A percentile compares a stretch with the other conserved stretches of the same genome.
phyloP scores from a whole-genome alignment of 129 eudicot species.

The Centaurea solstitialis region DNA sequence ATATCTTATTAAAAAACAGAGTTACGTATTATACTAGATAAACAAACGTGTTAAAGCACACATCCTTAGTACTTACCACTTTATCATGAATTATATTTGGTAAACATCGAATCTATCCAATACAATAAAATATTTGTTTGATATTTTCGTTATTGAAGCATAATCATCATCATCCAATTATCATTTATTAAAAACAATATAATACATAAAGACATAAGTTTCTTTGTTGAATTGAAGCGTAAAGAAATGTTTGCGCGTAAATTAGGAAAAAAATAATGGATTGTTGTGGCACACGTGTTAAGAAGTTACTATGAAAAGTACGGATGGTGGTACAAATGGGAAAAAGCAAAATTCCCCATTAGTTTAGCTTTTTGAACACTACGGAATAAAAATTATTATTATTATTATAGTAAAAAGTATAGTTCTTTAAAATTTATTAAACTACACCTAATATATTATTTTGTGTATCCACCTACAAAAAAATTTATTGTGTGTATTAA shows the following conservation, averaged over 20 bases:
- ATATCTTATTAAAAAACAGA: not conserved
- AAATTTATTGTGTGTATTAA: too few relatives aligned
- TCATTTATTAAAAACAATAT: not conserved
- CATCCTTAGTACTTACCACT: not conserved
- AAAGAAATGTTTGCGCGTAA: not conserved
- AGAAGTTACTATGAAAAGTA: constrained; percentile 28
- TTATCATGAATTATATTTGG: constrained; percentile 7
- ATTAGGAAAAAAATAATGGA: not conserved
- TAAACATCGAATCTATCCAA: constrained; percentile 18
- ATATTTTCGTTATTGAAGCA: not conserved
- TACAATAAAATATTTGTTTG: not conserved
- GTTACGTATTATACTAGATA: too few relatives aligned
- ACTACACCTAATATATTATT: too few relatives aligned
- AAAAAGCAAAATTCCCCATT: constrained; percentile 28
- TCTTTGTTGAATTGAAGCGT: not conserved
- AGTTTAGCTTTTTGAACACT: constrained; percentile 25
- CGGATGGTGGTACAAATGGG: constrained; percentile 36
- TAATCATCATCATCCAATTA: not conserved
- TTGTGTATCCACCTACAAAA: too few relatives aligned
- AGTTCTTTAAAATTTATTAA: too few relatives aligned
- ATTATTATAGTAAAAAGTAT: too few relatives aligned
- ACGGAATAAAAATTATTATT: not conserved
- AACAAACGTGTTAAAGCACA: constrained; percentile 1
- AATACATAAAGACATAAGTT: not conserved
- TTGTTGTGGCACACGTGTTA: constrained; percentile 11